phyloP scores from a whole-genome alignment of 2,329 filamentous ascomycete genomes.

The Fusarium chuoi region DNA sequence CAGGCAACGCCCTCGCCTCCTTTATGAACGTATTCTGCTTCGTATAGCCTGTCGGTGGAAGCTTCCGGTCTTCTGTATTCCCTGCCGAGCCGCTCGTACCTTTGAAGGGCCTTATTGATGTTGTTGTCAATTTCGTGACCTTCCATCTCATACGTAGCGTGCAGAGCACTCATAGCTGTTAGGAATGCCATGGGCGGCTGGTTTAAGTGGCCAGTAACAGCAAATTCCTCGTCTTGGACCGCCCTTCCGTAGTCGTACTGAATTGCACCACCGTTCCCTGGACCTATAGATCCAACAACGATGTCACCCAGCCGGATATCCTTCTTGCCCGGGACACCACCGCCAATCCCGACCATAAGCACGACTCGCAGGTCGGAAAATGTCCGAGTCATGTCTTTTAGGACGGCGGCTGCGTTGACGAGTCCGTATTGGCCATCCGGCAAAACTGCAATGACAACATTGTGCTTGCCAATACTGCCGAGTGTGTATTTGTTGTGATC shows the following conservation, averaged over 20 bases:
- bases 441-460: neutral
- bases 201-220: neutral
- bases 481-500: accelerated
- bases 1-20: neutral
- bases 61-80: no score
- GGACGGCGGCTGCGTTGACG: accelerated
- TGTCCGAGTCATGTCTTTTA: accelerated
- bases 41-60: accelerated
- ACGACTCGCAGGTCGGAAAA: accelerated
- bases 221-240: accelerated
- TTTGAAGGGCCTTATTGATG: accelerated
- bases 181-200: neutral
- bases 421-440: neutral
- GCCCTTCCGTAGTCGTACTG: neutral
- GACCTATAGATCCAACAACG: neutral
- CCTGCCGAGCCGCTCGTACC: neutral
- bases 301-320: accelerated
- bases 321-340: accelerated
- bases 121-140: accelerated
- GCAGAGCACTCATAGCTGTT: accelerated
- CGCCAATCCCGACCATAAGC: neutral
- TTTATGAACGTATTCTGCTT: accelerated
- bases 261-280: accelerated
- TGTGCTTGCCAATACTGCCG: accelerated
- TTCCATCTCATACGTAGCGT: neutral